A percentile compares a stretch with the other conserved stretches of the same genome.
Conservation (phyloP, 805 yeast genomes). For the Gaillardinia entomophila region DNA sequence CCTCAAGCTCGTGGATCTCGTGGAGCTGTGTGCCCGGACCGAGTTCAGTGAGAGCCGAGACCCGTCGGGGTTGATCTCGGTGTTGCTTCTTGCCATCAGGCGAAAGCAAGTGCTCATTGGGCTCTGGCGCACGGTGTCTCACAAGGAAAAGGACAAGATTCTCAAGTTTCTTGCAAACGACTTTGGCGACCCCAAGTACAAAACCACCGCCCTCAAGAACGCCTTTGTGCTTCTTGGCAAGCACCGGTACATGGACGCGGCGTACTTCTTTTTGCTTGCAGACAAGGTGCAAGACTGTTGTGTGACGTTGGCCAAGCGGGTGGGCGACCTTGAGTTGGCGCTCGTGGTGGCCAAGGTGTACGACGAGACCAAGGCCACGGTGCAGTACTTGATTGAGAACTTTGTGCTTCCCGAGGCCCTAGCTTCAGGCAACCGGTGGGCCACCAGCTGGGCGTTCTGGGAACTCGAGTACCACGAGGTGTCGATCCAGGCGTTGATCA, state of each 20-base stretch:
- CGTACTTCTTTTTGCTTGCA: constrained; percentile 79
- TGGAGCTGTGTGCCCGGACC: constrained; percentile 69
- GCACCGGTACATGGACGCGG: constrained; percentile 83
- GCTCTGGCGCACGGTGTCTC: constrained; percentile 76
- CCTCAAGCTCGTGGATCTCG: constrained; percentile 22
- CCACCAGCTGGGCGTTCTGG: constrained; percentile 76
- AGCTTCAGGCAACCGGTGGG: constrained; percentile 70
- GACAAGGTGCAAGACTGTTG: constrained; percentile 73
- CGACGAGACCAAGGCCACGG: constrained; percentile 31
- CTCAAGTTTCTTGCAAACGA: constrained; percentile 71
- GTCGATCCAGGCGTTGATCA: constrained; percentile 61
- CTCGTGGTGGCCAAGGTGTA: constrained; percentile 75
- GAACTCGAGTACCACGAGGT: constrained; percentile 35
- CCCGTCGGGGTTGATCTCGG: constrained; percentile 63
- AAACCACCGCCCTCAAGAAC: constrained; percentile 82
- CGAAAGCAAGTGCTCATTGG: constrained; percentile 75
- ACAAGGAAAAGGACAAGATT: constrained; percentile 81
- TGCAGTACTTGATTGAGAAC: constrained; percentile 43
- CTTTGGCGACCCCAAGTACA: constrained; percentile 73
- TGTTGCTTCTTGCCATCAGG: constrained; percentile 71
- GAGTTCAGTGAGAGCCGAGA: constrained; percentile 61
- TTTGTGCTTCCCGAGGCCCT: constrained; percentile 54
- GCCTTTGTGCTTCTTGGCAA: constrained; percentile 88
- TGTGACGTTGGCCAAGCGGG: constrained; percentile 61
- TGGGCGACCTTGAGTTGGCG: constrained; percentile 68